Percentiles rank a stretch among this genome's conserved stretches.
phyloP scores from a whole-genome alignment of 1,284 basidiomycete genomes.

The Cutaneotrichosporon dermatis region DNA sequence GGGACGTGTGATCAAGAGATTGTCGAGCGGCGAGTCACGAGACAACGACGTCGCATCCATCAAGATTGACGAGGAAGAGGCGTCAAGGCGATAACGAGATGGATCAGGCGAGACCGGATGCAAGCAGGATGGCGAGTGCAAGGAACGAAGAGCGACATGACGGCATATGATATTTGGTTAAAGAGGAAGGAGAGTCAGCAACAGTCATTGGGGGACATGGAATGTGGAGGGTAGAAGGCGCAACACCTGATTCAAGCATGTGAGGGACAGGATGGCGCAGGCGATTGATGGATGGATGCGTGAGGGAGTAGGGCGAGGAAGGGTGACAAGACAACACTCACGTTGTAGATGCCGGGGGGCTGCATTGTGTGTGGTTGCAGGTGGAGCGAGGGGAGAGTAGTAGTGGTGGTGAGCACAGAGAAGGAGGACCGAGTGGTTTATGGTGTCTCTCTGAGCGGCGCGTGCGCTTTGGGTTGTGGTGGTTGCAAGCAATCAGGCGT shows the following conservation, averaged over 20 bases:
- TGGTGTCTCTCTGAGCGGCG: not conserved
- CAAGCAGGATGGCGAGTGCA: no score
- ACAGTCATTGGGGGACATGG: not conserved
- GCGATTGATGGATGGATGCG: not conserved
- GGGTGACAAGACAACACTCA: slow-evolving; percentile 17
- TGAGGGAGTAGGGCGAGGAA: not conserved
- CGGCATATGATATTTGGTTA: no score
- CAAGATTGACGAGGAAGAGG: no score
- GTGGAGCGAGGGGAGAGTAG: not conserved
- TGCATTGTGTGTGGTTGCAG: slow-evolving; percentile 26
- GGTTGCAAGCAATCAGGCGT: not conserved
- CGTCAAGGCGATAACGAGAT: no score
- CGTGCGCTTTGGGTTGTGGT: not conserved
- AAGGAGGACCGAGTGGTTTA: not conserved
- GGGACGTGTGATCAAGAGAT: slow-evolving; percentile 1
- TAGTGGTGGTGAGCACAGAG: not conserved
- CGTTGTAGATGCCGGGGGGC: slow-evolving; percentile 42
- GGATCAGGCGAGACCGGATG: no score
- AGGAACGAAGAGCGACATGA: no score
- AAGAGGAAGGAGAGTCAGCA: not conserved
- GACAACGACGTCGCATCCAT: not conserved
- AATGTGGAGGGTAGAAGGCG: not conserved
- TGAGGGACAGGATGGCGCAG: not conserved
- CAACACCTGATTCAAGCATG: not conserved
- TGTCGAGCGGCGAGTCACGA: not conserved